Evolutionary conservation across 129 eudicot genomes (phyloP), one percentile per base, ranked within the genome.

Genomic region (Lactuca sativa): DNA sequence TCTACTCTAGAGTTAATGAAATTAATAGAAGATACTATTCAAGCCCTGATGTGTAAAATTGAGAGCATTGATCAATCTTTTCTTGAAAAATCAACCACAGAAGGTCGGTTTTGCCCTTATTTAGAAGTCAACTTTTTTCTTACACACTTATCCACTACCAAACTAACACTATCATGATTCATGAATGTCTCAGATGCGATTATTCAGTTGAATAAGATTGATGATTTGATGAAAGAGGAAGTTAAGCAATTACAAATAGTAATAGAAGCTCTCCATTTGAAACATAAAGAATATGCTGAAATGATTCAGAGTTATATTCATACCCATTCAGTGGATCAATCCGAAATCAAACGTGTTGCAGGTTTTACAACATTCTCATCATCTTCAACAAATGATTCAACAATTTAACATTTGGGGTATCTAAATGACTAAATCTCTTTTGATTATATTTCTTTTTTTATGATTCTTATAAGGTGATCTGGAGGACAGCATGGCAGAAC

Each of bases 401-500:
- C 40, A 32, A 55, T 38, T 51, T 6, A 56, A 38, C 38, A 38
- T 62, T 55, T 70, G 30, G 15, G 7, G 9, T 17, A 9, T 62
- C 44, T n/a, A 34, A 21, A 21, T 21, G 21, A 21, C 21, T 21
- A 21, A 31, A 44, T 17, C 30, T 25, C 30, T 30, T 13, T 33
- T 63, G 53, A 56, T 16, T 31, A 44, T 51, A 7, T 54, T 31
- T 62, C 7, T 58, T 16, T 40, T 49, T 76, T 41, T 67, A 52
- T 64, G 70, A 9, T 55, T 63, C 37, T 66, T 47, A 65, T 67
- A 54, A 91, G 97, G 96, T 69, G 96, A 95, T 54, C 71, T 90
- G 81, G 99, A 95, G 83, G 99, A 95, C 70, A 76, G 83, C 85
- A 81, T 90, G 90, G 86, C 89, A 4, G 97, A 95, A 73, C 97